Evolutionary conservation across 2,329 filamentous ascomycete genomes (phyloP).

Genomic region (Ambrosiella beaveri): DNA sequence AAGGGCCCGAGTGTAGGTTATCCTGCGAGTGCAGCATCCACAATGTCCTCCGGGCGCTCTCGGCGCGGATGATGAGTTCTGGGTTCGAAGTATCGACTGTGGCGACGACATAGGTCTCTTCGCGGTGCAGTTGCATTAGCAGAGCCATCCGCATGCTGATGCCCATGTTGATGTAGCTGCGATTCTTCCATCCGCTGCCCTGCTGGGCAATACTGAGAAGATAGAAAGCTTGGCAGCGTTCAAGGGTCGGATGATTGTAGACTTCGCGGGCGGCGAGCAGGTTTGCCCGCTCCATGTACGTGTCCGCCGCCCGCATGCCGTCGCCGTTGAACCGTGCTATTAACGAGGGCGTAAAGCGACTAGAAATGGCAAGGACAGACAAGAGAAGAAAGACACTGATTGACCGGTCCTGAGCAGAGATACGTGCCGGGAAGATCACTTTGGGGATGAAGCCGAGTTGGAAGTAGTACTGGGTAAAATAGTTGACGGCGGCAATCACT

Average conservation of each 20-base stretch:
- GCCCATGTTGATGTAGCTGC: conserved; percentile 41
- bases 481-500: conserved; percentile 34
- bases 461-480: conserved; percentile 38
- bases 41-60: conserved; percentile 39
- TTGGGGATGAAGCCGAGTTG: conserved; percentile 43
- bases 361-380: conserved; percentile 38
- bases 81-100: conserved; percentile 22
- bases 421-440: conserved; percentile 28
- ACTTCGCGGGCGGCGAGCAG: conserved; percentile 31
- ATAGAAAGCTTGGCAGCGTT: conserved; percentile 41
- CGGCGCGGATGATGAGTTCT: conserved; percentile 30
- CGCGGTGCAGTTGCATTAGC: conserved; percentile 35
- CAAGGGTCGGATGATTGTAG: conserved; percentile 34
- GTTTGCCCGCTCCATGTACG: conserved; percentile 34
- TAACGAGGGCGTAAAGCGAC: conserved; percentile 33
- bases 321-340: conserved; percentile 29
- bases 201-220: conserved; percentile 42
- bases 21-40: conserved; percentile 45
- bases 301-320: conserved; percentile 33
- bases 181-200: conserved; percentile 34
- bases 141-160: conserved; percentile 39
- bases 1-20: conserved; percentile 35
- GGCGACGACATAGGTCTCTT: conserved; percentile 32
- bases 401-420: conserved; percentile 30
- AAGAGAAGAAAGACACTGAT: conserved; percentile 37